Evolutionary conservation across 371 early-diverging fungal genomes (phyloP).

Genomic region (Mucor irregularis): DNA sequence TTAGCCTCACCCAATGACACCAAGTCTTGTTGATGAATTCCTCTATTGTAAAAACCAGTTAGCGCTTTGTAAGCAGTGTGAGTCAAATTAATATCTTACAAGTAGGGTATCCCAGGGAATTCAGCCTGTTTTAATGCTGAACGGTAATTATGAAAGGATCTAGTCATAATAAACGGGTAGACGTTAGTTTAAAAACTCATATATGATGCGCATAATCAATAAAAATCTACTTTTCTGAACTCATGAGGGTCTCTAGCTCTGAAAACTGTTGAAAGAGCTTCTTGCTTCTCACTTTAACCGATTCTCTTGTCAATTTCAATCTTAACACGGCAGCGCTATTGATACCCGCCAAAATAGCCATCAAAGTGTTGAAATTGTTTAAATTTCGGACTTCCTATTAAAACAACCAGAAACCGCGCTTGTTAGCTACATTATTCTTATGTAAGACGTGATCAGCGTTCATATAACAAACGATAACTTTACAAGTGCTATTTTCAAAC

Average conservation of each 20-base stretch:
- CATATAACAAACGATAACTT: background rate
- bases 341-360: conserved; percentile 75
- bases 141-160: conserved; percentile 64
- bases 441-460: background rate
- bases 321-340: conserved; percentile 67
- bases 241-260: conserved; percentile 63
- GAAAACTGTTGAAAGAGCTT: conserved; percentile 50
- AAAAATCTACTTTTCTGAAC: conserved; percentile 49
- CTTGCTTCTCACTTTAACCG: conserved; percentile 52
- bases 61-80: too few species aligned
- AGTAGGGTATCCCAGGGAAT: conserved; percentile 58
- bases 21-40: conserved; percentile 57
- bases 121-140: conserved; percentile 51
- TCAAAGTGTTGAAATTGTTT: conserved; percentile 73
- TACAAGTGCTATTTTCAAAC: conserved; percentile 56
- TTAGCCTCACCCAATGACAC: conserved; percentile 58
- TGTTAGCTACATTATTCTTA: background rate
- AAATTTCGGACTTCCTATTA: conserved; percentile 46
- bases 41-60: conserved; percentile 24
- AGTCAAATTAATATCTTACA: conserved; percentile 30
- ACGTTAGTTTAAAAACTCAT: background rate
- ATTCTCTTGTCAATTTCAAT: conserved; percentile 57
- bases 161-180: too few species aligned
- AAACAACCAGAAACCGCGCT: conserved; percentile 3
- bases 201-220: too few species aligned